Conservation (phyloP, 768 basidiomycete species). For the Leccinum longicurvipes region DNA sequence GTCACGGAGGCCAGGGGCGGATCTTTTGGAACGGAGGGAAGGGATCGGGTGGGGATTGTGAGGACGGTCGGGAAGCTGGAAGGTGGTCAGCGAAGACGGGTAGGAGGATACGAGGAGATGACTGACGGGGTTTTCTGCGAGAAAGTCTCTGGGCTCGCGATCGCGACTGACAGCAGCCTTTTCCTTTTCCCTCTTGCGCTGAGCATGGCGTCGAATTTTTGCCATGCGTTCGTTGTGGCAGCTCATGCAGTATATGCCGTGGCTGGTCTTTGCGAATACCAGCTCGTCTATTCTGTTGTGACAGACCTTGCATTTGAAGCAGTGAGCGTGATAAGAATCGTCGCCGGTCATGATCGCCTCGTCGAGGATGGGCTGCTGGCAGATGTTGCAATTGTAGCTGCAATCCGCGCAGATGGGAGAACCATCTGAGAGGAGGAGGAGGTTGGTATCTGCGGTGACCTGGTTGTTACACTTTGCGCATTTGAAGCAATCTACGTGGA, state of each 20-base stretch:
- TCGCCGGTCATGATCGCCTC: constrained; percentile 99
- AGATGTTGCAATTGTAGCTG: constrained; percentile 94
- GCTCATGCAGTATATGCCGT: constrained; percentile 98
- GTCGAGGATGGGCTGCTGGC: constrained; percentile 90
- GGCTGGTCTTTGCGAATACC: constrained; percentile 96
- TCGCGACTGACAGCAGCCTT: constrained; percentile 34
- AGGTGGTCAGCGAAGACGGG: not conserved
- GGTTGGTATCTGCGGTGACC: constrained; percentile 94
- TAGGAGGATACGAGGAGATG: not conserved
- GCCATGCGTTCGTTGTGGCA: constrained; percentile 98
- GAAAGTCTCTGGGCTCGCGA: constrained; percentile 23
- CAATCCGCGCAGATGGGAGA: constrained; percentile 94
- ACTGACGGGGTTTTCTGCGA: constrained; percentile 45
- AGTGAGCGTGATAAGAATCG: constrained; percentile 97
- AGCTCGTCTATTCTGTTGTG: constrained; percentile 94
- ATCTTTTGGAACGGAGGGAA: constrained; percentile 22
- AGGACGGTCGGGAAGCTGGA: constrained; percentile 12
- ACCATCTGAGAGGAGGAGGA: constrained; percentile 95
- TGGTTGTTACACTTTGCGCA: constrained; percentile 93
- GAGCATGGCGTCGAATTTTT: constrained; percentile 84
- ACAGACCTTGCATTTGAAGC: constrained; percentile 98
- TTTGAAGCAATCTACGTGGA: constrained; percentile 93
- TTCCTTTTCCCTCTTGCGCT: constrained; percentile 76
- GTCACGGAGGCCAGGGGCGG: constrained; percentile 23
- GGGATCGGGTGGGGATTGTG: constrained; percentile 1